Evolutionary conservation across 768 basidiomycete species (phyloP).

Genomic region (Suillus sp.): DNA sequence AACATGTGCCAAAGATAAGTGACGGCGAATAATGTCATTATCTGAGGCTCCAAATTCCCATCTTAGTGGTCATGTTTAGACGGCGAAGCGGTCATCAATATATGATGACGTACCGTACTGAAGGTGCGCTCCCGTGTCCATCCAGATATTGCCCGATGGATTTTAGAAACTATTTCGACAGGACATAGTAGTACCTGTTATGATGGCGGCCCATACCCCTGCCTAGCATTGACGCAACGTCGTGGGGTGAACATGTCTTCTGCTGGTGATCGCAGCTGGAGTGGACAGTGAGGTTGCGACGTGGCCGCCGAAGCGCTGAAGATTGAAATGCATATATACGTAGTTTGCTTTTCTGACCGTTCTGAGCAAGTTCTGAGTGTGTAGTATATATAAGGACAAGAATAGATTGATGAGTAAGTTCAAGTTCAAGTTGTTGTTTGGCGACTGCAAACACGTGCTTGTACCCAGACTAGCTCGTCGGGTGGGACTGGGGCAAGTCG

Average conservation of each 20-base stretch:
- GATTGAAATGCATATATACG: too few relatives aligned
- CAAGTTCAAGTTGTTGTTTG: not conserved
- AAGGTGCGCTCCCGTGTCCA: not conserved
- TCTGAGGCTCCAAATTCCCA: not conserved
- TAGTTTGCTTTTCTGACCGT: not conserved
- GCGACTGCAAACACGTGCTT: not conserved
- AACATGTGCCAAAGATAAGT: not conserved
- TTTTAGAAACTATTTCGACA: not conserved
- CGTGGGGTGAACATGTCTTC: not conserved
- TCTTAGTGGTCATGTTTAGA: not conserved
- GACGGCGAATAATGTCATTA: not conserved
- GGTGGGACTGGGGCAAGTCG: not conserved
- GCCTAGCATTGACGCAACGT: not conserved
- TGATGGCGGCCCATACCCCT: not conserved
- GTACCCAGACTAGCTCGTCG: too few relatives aligned
- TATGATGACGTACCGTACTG: not conserved
- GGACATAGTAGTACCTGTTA: not conserved
- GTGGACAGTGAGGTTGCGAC: too few relatives aligned
- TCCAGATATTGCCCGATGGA: not conserved
- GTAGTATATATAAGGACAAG: too few relatives aligned
- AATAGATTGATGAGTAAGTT: not conserved
- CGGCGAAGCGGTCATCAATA: not conserved
- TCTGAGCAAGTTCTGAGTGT: too few relatives aligned
- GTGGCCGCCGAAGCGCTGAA: too few relatives aligned
- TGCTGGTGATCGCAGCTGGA: not conserved